Evolutionary conservation across 1,139 yeast species (phyloP), one percentile per base, ranked within the genome.

Genomic region (Pichia sp.): DNA sequence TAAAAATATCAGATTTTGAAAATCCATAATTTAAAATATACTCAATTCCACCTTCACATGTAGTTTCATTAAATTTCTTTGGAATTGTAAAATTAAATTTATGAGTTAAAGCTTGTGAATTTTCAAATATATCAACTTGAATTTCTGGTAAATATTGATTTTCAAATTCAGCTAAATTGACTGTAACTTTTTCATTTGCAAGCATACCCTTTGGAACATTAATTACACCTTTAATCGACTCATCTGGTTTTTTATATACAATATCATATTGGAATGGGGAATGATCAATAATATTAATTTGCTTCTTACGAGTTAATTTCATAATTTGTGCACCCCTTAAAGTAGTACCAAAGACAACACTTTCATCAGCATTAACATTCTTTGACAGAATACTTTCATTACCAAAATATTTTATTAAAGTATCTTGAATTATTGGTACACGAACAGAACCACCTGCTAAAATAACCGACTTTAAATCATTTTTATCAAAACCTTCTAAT

Each of bases 281-380:
- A 50, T 76, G 77, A 53, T 88, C 96, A 42, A 76, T 63, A 7
- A 88, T 73, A 30, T 72, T 70, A 47, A 88, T 73, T 42, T 78
- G 81, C 58, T 78, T 81, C 8, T 84, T 73, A 56, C 80, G 78
- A 63, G 82, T 83, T 56, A 78, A 74, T 42, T 76, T 74, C 32
- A 83, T 76, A 28, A 81, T 62, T 25, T 73, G 76, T 46, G 89
- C 85, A 11, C 94, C 98, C 54, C 89, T 77, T 43, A 86, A 70
- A 11, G 96, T 81, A 5, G 95, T 81, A 47, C 99, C 99, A 60
- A 87, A 73, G 11, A 89, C 96, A 51, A 88, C 89, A 52, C 97
- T 82, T 67, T 92, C 99, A 67, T 92, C 99, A 0, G 98, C 94
- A 65, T 92, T 92, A 44, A 94, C 95, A 49, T 84, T 87, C 65